A percentile compares a stretch with the other conserved stretches of the same genome.
phyloP scores from a whole-genome alignment of 805 yeast genomes.

The Zygosaccharomyces bisporus region DNA sequence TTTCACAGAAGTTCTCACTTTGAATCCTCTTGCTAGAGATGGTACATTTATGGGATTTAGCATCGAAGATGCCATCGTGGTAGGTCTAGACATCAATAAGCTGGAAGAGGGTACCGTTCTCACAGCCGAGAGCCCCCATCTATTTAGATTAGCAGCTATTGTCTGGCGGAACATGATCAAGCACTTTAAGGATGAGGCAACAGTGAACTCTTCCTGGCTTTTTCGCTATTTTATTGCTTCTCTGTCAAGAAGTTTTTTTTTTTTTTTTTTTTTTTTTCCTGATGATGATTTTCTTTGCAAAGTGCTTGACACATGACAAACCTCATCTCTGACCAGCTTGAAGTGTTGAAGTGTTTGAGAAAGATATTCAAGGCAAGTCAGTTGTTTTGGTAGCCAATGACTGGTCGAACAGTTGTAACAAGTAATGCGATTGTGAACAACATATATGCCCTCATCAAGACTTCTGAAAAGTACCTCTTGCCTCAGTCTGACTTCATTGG shows the following conservation, averaged over 20 bases:
- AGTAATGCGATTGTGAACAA: slow-evolving; percentile 23
- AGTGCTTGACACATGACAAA: neutral
- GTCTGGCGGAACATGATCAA: slow-evolving; percentile 13
- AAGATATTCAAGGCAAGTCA: neutral
- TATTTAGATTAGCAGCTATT: slow-evolving; percentile 4
- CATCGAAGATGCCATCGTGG: slow-evolving; percentile 1
- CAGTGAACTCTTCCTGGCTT: too few species aligned
- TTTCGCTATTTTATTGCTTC: too few species aligned
- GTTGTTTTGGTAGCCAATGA: slow-evolving; percentile 1
- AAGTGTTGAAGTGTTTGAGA: neutral
- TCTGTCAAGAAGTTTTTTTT: neutral
- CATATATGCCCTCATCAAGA: slow-evolving; percentile 16
- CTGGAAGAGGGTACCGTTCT: slow-evolving; percentile 8
- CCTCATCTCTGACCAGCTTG: neutral
- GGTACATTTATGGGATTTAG: slow-evolving; percentile 16
- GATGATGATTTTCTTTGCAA: neutral
- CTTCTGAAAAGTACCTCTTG: slow-evolving; percentile 18
- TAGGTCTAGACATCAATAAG: slow-evolving; percentile 7
- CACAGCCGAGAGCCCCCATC: slow-evolving; percentile 4
- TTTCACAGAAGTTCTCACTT: slow-evolving; percentile 88
- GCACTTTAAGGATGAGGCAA: neutral
- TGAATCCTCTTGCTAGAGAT: slow-evolving; percentile 62
- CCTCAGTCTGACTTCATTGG: slow-evolving; percentile 1
- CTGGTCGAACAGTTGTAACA: slow-evolving; percentile 16
- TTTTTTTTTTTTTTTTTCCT: neutral